Conservation (phyloP, 371 early-diverging fungal species). For the Circinella umbellata region DNA sequence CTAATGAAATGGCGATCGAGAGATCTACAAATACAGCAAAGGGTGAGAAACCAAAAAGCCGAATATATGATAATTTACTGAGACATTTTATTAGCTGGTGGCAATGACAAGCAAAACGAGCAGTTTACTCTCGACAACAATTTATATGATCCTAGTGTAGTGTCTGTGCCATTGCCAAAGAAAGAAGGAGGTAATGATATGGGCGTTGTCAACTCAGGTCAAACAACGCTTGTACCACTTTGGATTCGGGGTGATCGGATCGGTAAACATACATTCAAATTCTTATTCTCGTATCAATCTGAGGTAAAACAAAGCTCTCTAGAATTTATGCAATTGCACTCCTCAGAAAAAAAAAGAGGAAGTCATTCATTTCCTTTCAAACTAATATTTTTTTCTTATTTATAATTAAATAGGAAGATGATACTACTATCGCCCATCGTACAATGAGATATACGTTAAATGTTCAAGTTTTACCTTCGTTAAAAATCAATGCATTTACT, state of each 20-base stretch:
- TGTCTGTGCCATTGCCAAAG: constrained; percentile 46
- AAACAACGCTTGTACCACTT: constrained; percentile 76
- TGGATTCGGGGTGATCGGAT: constrained; percentile 93
- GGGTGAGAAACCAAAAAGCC: not conserved
- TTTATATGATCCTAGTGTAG: constrained; percentile 45
- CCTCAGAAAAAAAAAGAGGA: not conserved
- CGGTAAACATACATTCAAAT: constrained; percentile 80
- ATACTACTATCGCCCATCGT: constrained; percentile 68
- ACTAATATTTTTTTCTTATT: too few species aligned
- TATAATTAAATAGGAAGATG: constrained; percentile 46
- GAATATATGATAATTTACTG: too few species aligned
- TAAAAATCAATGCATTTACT: constrained; percentile 93
- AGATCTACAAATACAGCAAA: not conserved
- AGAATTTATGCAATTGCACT: too few species aligned
- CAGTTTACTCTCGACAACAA: constrained; percentile 28
- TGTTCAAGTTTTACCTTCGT: constrained; percentile 79
- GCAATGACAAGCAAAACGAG: not conserved
- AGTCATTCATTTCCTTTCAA: too few species aligned
- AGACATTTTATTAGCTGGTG: not conserved
- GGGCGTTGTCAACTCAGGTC: constrained; percentile 71
- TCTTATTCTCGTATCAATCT: constrained; percentile 74
- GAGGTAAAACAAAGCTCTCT: constrained; percentile 35
- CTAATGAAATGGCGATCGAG: too few species aligned
- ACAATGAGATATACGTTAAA: constrained; percentile 65
- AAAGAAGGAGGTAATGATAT: constrained; percentile 23